phyloP scores from a whole-genome alignment of 2,329 filamentous ascomycete genomes.

The Colletotrichum liaoningense region DNA sequence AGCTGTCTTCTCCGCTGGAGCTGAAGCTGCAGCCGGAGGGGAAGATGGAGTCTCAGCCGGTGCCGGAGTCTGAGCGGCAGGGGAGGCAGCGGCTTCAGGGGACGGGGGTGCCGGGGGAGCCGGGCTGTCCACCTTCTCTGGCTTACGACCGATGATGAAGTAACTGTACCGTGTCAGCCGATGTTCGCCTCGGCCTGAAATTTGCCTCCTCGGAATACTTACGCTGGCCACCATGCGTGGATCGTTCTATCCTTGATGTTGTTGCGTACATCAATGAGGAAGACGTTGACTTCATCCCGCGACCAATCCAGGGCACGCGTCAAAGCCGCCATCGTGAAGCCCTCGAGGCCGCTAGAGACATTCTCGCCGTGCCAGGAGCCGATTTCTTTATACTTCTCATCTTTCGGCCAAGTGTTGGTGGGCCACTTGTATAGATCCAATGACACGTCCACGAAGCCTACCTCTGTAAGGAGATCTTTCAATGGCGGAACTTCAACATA shows the following conservation, averaged over 20 bases:
- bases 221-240: conserved; percentile 47
- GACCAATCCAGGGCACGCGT: conserved; percentile 45
- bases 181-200: no score
- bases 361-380: conserved; percentile 50
- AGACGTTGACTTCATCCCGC: conserved; percentile 42
- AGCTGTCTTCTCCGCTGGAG: no score
- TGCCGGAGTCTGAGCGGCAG: no score
- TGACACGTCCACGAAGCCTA: conserved; percentile 64
- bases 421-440: conserved; percentile 62
- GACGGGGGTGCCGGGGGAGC: no score
- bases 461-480: conserved; percentile 52
- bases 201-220: no score
- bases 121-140: no score
- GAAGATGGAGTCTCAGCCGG: no score
- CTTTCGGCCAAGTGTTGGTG: conserved; percentile 61
- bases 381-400: conserved; percentile 61
- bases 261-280: conserved; percentile 45
- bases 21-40: no score
- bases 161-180: no score
- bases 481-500: conserved; percentile 35
- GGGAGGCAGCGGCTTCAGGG: no score
- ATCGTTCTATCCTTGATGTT: conserved; percentile 43
- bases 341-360: conserved; percentile 43
- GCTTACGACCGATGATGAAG: no score
- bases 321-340: conserved; percentile 44